Evolutionary conservation across 2,329 filamentous ascomycete genomes (phyloP), one percentile per base, ranked within the genome.

Genomic region (Diaporthe caulivora): DNA sequence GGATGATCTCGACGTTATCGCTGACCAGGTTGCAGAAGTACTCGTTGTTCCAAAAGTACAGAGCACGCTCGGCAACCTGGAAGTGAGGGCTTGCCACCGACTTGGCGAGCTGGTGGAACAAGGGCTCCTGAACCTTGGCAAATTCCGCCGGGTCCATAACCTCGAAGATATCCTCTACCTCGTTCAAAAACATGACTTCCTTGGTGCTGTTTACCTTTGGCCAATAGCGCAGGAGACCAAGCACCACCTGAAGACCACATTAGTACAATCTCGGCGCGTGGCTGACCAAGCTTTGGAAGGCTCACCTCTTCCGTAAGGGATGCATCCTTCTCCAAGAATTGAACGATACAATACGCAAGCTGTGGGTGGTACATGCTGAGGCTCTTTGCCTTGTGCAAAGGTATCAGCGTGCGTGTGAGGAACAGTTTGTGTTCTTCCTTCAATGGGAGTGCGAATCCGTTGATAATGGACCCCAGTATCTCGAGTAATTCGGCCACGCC

Each of bases 31-130:
- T 99, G 88, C 97, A 99, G 86, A 99, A 99, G 83, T 99, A 99
- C 83, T 99, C 97, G 81, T 99, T 99, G 88, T 99, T 99, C 97
- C 97, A 99, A 87, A 99, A 99, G 86, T 99, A 99, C 37, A 99
- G 89, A 7, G 97, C 97, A 77, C 97, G 92, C 85, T 99, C 97
- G 24, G 97, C 97, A 73, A 99, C 97, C 87, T 99, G 97, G 86
- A 99, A 99, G 84, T 99, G 97, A 64, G 97, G 97, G 81, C 97
- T 99, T 65, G 97, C 96, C 54, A 99, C 97, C 2, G 97, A 98
- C 84, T 98, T 99, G 77, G 97, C 95, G 77, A 99, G 88, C 82
- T 99, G 97, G 79, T 98, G 95, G 88, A 99, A 99, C 51, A 99
- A 86, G 64, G 97, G 96, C 80, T 98, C 97, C 83, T 99, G 97